Conservation (phyloP, 495 filamentous ascomycete species). For the Penicillium malachiteum region DNA sequence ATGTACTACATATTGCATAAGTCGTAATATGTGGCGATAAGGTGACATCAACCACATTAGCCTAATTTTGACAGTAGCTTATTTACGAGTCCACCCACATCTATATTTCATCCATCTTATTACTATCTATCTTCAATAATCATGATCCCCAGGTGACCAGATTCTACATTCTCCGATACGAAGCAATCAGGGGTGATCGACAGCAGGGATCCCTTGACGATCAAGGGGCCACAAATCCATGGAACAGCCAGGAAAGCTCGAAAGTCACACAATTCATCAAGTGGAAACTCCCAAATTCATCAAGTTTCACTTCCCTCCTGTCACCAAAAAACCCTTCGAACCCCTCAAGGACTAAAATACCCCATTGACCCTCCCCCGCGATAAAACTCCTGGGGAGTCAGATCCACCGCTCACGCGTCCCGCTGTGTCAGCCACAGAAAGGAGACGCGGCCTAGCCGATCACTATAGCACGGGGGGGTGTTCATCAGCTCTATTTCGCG, state of each 20-base stretch:
- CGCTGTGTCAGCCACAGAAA: slow-evolving; percentile 16
- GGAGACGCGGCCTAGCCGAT: slow-evolving; percentile 15
- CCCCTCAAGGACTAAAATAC: no score
- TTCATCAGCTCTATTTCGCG: slow-evolving; percentile 1
- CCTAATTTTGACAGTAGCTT: no score
- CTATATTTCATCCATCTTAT: no score
- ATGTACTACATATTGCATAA: no score
- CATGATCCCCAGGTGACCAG: no score
- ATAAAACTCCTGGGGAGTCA: not conserved
- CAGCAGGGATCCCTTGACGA: not conserved
- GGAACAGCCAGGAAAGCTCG: not conserved
- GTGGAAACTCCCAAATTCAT: not conserved
- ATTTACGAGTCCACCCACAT: no score
- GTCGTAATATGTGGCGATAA: no score
- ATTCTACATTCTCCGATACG: no score
- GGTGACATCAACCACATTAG: no score
- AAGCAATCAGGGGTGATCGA: not conserved
- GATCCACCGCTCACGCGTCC: slow-evolving; percentile 11
- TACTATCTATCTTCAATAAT: no score
- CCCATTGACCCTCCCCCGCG: not conserved
- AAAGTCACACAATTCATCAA: not conserved
- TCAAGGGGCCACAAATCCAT: not conserved
- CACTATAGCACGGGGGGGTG: slow-evolving; percentile 1
- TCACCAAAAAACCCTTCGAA: no score
- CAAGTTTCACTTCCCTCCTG: not conserved